Percentiles rank a stretch among this genome's conserved stretches.
phyloP scores from a whole-genome alignment of 1,139 yeast species.

The Nadsonia commutata region DNA sequence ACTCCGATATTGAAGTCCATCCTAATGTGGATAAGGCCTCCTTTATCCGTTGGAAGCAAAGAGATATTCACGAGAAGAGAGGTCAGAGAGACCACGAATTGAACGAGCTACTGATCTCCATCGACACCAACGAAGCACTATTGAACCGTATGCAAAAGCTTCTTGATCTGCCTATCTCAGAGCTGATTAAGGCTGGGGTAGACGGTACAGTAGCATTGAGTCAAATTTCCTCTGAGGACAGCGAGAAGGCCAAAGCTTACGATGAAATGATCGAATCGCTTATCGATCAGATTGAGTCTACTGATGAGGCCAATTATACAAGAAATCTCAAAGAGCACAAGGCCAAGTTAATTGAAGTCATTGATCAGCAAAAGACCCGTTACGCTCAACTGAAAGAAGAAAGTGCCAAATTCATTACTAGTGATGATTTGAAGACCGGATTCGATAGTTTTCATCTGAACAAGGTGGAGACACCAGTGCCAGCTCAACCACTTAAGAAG shows the following conservation, averaged over 20 bases:
- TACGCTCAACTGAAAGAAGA: conserved; percentile 56
- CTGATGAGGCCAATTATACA: conserved; percentile 13
- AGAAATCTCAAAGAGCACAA: conserved; percentile 21
- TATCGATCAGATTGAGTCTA: conserved; percentile 7
- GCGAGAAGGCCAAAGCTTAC: conserved; percentile 21
- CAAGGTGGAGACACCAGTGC: conserved; percentile 26
- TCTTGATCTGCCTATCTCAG: conserved; percentile 22
- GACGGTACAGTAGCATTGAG: conserved; percentile 20
- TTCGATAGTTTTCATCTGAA: conserved; percentile 76
- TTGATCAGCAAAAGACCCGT: conserved; percentile 49
- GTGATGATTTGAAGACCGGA: conserved; percentile 90
- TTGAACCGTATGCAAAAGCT: conserved; percentile 58
- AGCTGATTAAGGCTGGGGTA: conserved; percentile 34
- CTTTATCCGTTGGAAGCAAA: conserved; percentile 91
- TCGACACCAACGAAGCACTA: conserved; percentile 61
- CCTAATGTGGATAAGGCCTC: conserved; percentile 94
- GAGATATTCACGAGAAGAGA: conserved; percentile 91
- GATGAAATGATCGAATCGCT: conserved; percentile 9
- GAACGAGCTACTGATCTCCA: conserved; percentile 56
- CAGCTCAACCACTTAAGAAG: conserved; percentile 9
- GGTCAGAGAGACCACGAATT: conserved; percentile 65
- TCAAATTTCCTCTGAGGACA: conserved; percentile 29
- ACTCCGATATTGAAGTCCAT: conserved; percentile 91
- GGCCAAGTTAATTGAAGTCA: conserved; percentile 22
- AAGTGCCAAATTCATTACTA: conserved; percentile 59